Base-by-base conservation (phyloP, 179 eudicot genomes). In the Drosera spatulata region DNA sequence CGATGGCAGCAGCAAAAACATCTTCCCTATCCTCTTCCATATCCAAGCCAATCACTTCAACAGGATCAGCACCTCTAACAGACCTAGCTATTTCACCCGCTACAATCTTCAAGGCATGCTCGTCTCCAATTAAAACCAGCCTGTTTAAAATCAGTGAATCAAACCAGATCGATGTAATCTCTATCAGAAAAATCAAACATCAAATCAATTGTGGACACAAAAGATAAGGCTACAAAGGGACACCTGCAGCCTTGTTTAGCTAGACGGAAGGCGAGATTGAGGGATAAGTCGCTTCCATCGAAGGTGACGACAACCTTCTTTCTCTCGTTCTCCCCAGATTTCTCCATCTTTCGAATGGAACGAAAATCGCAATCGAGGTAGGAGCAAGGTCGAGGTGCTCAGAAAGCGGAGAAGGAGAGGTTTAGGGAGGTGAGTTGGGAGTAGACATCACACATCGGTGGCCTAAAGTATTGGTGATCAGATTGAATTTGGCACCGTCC, bases 231-330 rank as follows among this genome's bases (percentile, higher is more conserved):
- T 13, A 46, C 14, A 60, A 48, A 60, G 8, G 6, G 4, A 14
- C 12, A 91, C 98, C 91, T 77, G 88, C 95, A 88, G 55, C 96
- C 95, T 39, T 75, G 84, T 69, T 86, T 78, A 40, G 80, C 93
- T 77, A 93, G 57, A 71, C 69, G 72, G 65, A 39, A 72, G 39
- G 93, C 93, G 51, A 89, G 73, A 67, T 74, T 82, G 39, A 67
- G 53, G 59, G 96, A 93, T 61, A 86, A 69, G 42, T 82, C 85
- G 60, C 89, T 96, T 14, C 88, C 96, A 73, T 73, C 79, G 46
- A 86, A 84, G 55, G 96, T 88, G 43, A 93, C 72, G 75, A 93
- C 62, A 42, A 93, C 85, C 62, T 72, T 82, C 72, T 86, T 88
- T 15, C 65, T 66, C 15, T 33, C 14, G 13, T 13, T 52, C 37